Percentiles rank a stretch among this genome's conserved stretches.
Evolutionary conservation across 345 rosid genomes (phyloP).

Genomic region (Gossypium rotundifolium): DNA sequence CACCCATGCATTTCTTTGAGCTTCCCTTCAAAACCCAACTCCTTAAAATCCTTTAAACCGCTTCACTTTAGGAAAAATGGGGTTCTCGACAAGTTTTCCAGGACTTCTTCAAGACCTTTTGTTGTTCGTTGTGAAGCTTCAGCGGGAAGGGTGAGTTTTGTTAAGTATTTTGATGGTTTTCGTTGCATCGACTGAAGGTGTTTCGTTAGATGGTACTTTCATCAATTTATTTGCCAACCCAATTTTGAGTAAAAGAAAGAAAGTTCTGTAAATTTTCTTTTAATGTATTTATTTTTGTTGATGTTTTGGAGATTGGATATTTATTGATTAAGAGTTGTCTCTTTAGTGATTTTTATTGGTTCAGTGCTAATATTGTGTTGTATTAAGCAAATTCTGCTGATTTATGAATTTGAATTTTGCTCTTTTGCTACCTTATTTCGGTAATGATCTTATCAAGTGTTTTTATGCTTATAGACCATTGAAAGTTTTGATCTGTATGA

Average conservation of each 20-base stretch:
- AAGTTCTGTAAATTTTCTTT: not conserved
- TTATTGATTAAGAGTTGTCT: not conserved
- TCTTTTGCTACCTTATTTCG: not conserved
- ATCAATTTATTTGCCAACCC: not conserved
- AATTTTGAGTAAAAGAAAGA: not conserved
- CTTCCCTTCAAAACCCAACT: conserved; percentile 18
- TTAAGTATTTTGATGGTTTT: not conserved
- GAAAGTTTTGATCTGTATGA: not conserved
- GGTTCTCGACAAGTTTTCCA: conserved; percentile 19
- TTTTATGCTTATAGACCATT: not conserved
- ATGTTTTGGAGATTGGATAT: not conserved
- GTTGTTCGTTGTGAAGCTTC: conserved; percentile 63
- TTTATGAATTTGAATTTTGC: not conserved
- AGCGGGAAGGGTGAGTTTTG: conserved; percentile 53
- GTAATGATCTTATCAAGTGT: not conserved
- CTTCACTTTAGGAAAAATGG: conserved; percentile 26
- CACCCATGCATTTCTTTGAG: conserved; percentile 34
- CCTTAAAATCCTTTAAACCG: conserved; percentile 7
- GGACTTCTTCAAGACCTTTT: conserved; percentile 28
- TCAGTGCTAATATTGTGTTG: not conserved
- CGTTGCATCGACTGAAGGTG: not conserved
- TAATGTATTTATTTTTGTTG: not conserved
- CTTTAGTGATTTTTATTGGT: not conserved
- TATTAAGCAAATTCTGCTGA: not conserved
- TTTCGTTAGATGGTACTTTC: not conserved